Evolutionary conservation across 768 basidiomycete species (phyloP), one percentile per base, ranked within the genome.

Genomic region (Termitomyces sp.): DNA sequence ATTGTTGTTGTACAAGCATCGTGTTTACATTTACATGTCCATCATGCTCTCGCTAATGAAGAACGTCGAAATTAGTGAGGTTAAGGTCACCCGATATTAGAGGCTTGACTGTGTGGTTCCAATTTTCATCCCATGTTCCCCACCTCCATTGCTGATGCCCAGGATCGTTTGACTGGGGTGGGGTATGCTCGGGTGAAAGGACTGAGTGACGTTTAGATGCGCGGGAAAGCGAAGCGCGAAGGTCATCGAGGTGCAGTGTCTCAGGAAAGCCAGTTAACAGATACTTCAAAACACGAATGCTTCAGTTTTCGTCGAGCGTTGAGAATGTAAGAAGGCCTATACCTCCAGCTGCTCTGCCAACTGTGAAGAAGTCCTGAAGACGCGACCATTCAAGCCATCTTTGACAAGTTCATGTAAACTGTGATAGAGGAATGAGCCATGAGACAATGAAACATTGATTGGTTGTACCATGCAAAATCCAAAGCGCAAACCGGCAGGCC

Each of bases 401-500:
- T 84, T 84, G 8, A 99, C 92, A 8, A 98, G 82, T 70, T 99
- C 97, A 46, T 81, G 67, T 30, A 99, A 76, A 68, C 95, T 96
- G 58, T 34, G 45, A 60, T 32, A 50, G 44, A 19, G 39, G 54
- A n/a, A 23, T 49, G 19, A 61, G 30, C 45, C 35, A 39, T 10
- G 2, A 11, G 30, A 50, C 32, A 5, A 19, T 23, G 14, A 25
- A 27, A n/a, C 35, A 32, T 45, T 53, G 42, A 52, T 40, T 82
- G n/a, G 6, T 5, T 40, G 11, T 59, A 95, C 94, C 92, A 96
- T 41, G 78, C 73, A 66, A 96, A 99, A 48, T 86, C 78, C 3
- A 94, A 78, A 0, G 97, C 95, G 59, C 95, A 89, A 8, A 98
- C 97, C 0, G 96, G 96, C 55, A 98, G 76, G 5, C 88, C 88